Conservation (phyloP, 345 rosid genomes). For the Limnanthes douglasii region DNA sequence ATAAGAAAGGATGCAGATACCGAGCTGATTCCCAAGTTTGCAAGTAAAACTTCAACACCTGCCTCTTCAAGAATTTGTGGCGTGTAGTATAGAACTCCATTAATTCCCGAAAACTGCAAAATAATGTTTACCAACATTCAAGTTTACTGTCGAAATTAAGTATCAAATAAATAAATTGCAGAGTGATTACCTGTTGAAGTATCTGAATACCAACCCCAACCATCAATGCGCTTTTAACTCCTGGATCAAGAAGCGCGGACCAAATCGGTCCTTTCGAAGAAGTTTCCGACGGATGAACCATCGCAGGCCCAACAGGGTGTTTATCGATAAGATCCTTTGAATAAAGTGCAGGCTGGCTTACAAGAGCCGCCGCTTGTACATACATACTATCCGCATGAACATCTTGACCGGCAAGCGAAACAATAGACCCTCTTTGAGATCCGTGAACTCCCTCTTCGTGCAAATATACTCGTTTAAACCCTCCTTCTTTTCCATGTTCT, state of each 20-base stretch:
- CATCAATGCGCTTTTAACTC: conserved; percentile 67
- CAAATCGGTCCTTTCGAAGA: conserved; percentile 50
- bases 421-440: conserved; percentile 64
- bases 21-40: conserved; percentile 55
- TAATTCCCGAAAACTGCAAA: conserved; percentile 83
- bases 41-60: conserved; percentile 79
- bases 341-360: conserved; percentile 62
- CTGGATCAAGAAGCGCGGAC: conserved; percentile 81
- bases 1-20: conserved; percentile 86
- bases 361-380: conserved; percentile 85
- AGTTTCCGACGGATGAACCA: conserved; percentile 51
- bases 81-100: conserved; percentile 92
- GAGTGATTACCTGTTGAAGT: conserved; percentile 64
- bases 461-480: conserved; percentile 71
- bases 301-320: conserved; percentile 46
- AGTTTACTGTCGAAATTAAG: background rate
- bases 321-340: conserved; percentile 44
- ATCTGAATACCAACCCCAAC: conserved; percentile 91
- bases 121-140: background rate
- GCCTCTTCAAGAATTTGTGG: conserved; percentile 96
- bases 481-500: conserved; percentile 60
- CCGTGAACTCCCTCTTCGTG: conserved; percentile 59
- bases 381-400: conserved; percentile 40
- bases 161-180: background rate
- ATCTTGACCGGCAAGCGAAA: conserved; percentile 61